Base-by-base conservation (phyloP, 192 early-diverging fungal species). In the Linnemannia exigua region DNA sequence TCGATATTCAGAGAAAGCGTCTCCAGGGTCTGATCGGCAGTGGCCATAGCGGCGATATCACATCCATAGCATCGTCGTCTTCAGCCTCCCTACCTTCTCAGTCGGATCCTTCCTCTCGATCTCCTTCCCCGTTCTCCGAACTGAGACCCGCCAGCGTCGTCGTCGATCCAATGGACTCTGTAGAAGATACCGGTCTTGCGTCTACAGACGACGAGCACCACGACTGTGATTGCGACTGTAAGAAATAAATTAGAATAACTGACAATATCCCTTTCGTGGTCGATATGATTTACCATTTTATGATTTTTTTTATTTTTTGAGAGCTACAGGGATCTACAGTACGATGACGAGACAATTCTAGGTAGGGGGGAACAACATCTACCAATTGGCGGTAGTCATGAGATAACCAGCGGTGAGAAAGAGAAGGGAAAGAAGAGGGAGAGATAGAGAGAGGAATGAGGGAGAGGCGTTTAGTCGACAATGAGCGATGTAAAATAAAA, bases 1-100 rank as follows among this genome's bases (percentile, higher is more conserved):
- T 75, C 17, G 79, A 80, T 37, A 50, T 75, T n/a, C 47, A 80
- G 22, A 46, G 48, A 25, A 58, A 73, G 47, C 66, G 51, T 12
- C 67, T 80, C 28, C 70, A 70, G 9, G 12, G 25, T 8, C 19
- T 61, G 12, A 47, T 31, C 1, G 28, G 35, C 3, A n/a, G 2
- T 16, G 28, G 38, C 28, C 16, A 16, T 3, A 5, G 68, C 20
- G 36, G n/a, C 2, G n/a, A 54, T 36, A 36, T 67, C 1, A 70
- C 52, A 38, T 75, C 79, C n/a, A 31, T 72, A 22, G 63, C 47
- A 2, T 74, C 72, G 0, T 80, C 79, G 4, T 67, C 61, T 7
- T 38, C 31, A 17, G 20, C 50, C 9, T 73, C 69, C 2, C 16
- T 54, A 11, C 52, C 77, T 14, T 79, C 77, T 35, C n/a, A 48